Conservation (phyloP, 768 basidiomycete species). For the Chalciporus pseudorubinellus region DNA sequence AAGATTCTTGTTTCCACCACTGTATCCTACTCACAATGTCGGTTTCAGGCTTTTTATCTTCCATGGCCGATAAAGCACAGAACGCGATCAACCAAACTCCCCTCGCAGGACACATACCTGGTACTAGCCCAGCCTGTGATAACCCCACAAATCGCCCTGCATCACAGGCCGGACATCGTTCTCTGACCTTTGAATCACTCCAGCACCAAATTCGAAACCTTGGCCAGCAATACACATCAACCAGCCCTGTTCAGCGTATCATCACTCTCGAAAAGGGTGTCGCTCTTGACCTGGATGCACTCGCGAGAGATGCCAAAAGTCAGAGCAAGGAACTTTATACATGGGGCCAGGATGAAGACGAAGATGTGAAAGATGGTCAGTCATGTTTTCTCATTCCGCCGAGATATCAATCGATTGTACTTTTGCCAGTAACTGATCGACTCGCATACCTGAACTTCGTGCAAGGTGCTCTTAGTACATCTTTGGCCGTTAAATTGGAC, state of each 20-base stretch:
- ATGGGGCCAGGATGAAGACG: conserved; percentile 73
- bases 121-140: conserved; percentile 31
- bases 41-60: conserved; percentile 59
- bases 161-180: conserved; percentile 44
- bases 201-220: conserved; percentile 72
- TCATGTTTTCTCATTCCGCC: conserved; percentile 2
- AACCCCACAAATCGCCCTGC: conserved; percentile 44
- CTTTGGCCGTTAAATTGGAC: conserved; percentile 62
- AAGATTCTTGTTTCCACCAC: neutral
- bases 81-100: conserved; percentile 62
- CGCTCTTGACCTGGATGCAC: conserved; percentile 67
- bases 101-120: conserved; percentile 55
- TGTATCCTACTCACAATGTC: conserved; percentile 42
- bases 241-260: conserved; percentile 70
- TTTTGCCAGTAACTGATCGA: conserved; percentile 64
- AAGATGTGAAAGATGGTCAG: conserved; percentile 76
- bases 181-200: conserved; percentile 56
- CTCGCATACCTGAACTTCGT: conserved; percentile 81
- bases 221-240: conserved; percentile 72
- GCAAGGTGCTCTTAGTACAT: conserved; percentile 60
- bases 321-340: conserved; percentile 84
- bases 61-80: conserved; percentile 76
- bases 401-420: neutral
- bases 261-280: conserved; percentile 78
- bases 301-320: conserved; percentile 62